Percentiles rank a stretch among this genome's conserved stretches.
Evolutionary conservation across 805 yeast species (phyloP).

Genomic region (Candida nemodendra): DNA sequence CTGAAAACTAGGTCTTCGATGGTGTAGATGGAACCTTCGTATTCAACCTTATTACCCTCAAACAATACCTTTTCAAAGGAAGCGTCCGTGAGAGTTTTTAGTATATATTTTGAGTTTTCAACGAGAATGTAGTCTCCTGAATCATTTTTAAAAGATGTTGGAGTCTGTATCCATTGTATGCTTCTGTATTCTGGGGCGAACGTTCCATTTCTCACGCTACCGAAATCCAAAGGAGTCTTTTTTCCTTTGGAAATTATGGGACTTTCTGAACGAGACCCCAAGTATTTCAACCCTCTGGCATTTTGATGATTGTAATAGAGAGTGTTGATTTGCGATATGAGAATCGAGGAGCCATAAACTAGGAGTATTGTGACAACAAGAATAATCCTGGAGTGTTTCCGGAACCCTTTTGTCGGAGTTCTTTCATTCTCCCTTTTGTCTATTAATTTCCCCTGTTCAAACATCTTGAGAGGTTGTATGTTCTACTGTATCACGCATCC

Average conservation of each 20-base stretch:
- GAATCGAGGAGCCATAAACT: constrained; percentile 26
- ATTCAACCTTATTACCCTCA: constrained; percentile 46
- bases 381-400: constrained; percentile 10
- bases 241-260: too few relatives aligned
- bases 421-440: constrained; percentile 2
- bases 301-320: constrained; percentile 17
- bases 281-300: too few relatives aligned
- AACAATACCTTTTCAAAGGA: constrained; percentile 45
- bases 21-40: constrained; percentile 38
- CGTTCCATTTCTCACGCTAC: constrained; percentile 50
- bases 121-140: constrained; percentile 65
- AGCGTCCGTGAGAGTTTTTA: constrained; percentile 51
- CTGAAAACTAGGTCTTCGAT: constrained; percentile 62
- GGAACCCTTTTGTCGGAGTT: too few relatives aligned
- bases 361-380: constrained; percentile 12
- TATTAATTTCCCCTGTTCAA: constrained; percentile 6
- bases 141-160: constrained; percentile 49
- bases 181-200: constrained; percentile 52
- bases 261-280: too few relatives aligned
- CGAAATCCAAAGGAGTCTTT: constrained; percentile 37
- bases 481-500: too few relatives aligned
- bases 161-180: constrained; percentile 68
- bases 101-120: constrained; percentile 46
- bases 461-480: too few relatives aligned
- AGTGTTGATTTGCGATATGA: constrained; percentile 19